phyloP scores from a whole-genome alignment of 2,329 filamentous ascomycete genomes.

The Cercospora brassicicola region DNA sequence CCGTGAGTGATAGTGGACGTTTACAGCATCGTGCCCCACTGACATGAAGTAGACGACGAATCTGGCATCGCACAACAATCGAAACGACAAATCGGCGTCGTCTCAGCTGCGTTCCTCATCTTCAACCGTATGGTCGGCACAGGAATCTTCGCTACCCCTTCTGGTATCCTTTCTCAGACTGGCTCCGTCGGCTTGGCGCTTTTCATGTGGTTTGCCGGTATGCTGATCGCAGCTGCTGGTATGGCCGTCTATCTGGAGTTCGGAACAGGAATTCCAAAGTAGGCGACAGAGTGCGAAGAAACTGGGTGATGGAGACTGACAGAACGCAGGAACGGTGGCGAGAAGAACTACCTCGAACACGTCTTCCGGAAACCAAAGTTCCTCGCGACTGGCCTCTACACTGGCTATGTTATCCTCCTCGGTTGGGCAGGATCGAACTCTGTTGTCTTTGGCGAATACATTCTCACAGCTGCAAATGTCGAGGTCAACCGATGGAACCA shows the following conservation, averaged over 20 bases:
- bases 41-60: no score
- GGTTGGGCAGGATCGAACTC: constrained; percentile 67
- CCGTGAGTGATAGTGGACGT: constrained; percentile 4
- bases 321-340: constrained; percentile 56
- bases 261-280: constrained; percentile 60
- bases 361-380: constrained; percentile 58
- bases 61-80: constrained; percentile 10
- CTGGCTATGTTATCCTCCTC: constrained; percentile 62
- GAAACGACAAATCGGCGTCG: constrained; percentile 53
- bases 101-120: constrained; percentile 55
- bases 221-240: constrained; percentile 56
- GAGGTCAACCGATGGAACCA: constrained; percentile 67
- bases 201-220: constrained; percentile 46
- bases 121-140: constrained; percentile 36
- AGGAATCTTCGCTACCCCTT: constrained; percentile 34
- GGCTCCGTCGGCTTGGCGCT: constrained; percentile 38
- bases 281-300: background rate
- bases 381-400: constrained; percentile 61
- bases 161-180: constrained; percentile 28
- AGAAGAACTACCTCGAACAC: constrained; percentile 54
- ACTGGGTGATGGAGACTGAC: background rate
- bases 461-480: constrained; percentile 63
- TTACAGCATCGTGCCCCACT: no score
- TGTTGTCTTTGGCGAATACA: constrained; percentile 69
- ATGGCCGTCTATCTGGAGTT: constrained; percentile 67